Evolutionary conservation across 768 basidiomycete genomes (phyloP).

Genomic region (Boletus subcaerulescens): DNA sequence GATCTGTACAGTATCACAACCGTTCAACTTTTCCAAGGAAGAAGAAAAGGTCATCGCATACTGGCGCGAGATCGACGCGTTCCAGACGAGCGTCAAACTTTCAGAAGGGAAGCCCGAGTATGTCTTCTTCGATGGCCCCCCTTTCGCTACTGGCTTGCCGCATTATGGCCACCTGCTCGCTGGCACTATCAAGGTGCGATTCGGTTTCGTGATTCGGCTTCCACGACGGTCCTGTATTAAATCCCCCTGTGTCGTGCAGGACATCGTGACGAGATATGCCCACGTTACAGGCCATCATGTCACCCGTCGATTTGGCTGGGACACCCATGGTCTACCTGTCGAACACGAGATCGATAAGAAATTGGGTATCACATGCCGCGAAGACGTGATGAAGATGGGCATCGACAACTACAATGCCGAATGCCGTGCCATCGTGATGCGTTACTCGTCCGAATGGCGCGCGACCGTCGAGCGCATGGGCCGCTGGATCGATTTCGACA

Average conservation of each 20-base stretch:
- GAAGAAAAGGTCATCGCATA: slow-evolving; percentile 87
- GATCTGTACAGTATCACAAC: slow-evolving; percentile 54
- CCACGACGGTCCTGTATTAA: background rate
- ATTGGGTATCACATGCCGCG: slow-evolving; percentile 86
- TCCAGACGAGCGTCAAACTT: slow-evolving; percentile 89
- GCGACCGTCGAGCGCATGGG: slow-evolving; percentile 96
- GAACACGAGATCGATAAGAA: slow-evolving; percentile 99
- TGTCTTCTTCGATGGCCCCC: slow-evolving; percentile 96
- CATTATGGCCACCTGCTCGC: slow-evolving; percentile 95
- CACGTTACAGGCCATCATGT: slow-evolving; percentile 92
- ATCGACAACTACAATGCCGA: slow-evolving; percentile 98
- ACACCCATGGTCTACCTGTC: slow-evolving; percentile 97
- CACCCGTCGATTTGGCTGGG: slow-evolving; percentile 95
- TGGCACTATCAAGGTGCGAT: slow-evolving; percentile 84
- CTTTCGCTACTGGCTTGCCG: slow-evolving; percentile 94
- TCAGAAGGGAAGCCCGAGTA: slow-evolving; percentile 88
- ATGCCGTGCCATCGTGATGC: slow-evolving; percentile 96
- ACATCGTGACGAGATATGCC: slow-evolving; percentile 96
- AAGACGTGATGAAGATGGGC: slow-evolving; percentile 92
- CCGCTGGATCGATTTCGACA: slow-evolving; percentile 99
- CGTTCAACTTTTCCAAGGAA: slow-evolving; percentile 83
- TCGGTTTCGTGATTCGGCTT: slow-evolving; percentile 1
- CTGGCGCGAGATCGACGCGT: slow-evolving; percentile 98
- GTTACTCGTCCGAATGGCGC: slow-evolving; percentile 93
- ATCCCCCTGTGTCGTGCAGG: slow-evolving; percentile 45